Percentiles rank a stretch among this genome's conserved stretches.
Conservation (phyloP, 441 rosid species). For the Francoa sonchifolia region DNA sequence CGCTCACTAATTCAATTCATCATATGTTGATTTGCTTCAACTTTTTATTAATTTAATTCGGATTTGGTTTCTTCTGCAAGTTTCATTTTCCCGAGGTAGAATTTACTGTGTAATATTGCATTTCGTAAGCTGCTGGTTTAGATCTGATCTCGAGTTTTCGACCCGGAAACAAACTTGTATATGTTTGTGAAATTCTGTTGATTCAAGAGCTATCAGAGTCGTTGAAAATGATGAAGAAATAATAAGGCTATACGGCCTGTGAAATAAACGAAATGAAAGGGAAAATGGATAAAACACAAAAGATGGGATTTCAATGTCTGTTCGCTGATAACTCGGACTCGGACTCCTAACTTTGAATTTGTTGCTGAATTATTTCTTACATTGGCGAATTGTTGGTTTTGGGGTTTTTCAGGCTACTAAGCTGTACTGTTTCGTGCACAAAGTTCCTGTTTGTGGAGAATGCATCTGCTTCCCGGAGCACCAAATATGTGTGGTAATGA, state of each 20-base stretch:
- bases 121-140: too few species aligned
- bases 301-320: too few species aligned
- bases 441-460: conserved; percentile 97
- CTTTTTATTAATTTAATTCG: background rate
- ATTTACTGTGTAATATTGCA: too few species aligned
- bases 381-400: background rate
- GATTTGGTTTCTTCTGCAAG: background rate
- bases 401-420: conserved; percentile 78
- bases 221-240: too few species aligned
- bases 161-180: too few species aligned
- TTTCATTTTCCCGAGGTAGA: too few species aligned
- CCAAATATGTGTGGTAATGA: conserved; percentile 79
- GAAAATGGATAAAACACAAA: too few species aligned
- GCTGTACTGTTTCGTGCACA: conserved; percentile 94
- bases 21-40: background rate
- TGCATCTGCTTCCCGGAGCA: conserved; percentile 94
- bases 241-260: too few species aligned
- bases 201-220: too few species aligned
- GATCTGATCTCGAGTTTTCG: too few species aligned
- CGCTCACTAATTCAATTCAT: background rate
- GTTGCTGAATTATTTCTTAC: background rate
- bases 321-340: background rate
- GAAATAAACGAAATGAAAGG: too few species aligned
- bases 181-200: too few species aligned
- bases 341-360: background rate